Base-by-base conservation (phyloP, 1,284 basidiomycete species). In the Cryptococcus neoformans region DNA sequence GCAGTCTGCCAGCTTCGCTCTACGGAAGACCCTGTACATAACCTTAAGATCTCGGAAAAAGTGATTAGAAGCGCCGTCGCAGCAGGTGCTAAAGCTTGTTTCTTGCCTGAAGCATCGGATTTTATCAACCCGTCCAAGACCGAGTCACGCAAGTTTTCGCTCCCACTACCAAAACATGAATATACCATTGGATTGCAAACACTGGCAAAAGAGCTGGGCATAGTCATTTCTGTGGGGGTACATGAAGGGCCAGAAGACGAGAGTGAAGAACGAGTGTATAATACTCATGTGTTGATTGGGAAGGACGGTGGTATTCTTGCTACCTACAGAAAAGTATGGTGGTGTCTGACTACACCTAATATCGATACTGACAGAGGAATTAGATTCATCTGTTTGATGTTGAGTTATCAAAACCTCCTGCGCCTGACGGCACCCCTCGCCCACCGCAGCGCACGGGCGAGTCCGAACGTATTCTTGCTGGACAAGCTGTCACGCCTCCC, bases 371-470 rank as follows among this genome's bases (percentile, higher is more conserved):
- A 21, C 21, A 21, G 21, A 21, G 21, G 21, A 21, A 21, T 21
- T 21, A 21, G 21, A 72, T 82, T 2, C 82, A 83, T 49, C 70
- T 83, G 1, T 82, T 81, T 63, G 81, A 83, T 56, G 80, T 82
- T 4, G 75, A 80, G 49, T 74, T 81, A 39, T 72, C 57, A 5
- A 62, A 66, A 50, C 56, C 62, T 11, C 53, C 62, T 2, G 50
- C 46, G n/a, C 56, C 55, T 16, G 62, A 70, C 35, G 63, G 64
- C 4, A 8, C 61, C 56, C 6, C 64, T 55, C 46, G 73, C 69
- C 49, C 64, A 63, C 67, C 63, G 12, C 55, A 58, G 54, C 59
- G 51, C 35, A 63, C 59, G 41, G 71, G 72, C n/a, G 74, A 76
- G 60, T 66, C 63, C 2, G 65, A 68, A 39, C 61, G 73, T 0